Percentiles rank a stretch among this genome's conserved stretches.
phyloP scores from a whole-genome alignment of 768 basidiomycete species.

The Rhizopogon salebrosus region DNA sequence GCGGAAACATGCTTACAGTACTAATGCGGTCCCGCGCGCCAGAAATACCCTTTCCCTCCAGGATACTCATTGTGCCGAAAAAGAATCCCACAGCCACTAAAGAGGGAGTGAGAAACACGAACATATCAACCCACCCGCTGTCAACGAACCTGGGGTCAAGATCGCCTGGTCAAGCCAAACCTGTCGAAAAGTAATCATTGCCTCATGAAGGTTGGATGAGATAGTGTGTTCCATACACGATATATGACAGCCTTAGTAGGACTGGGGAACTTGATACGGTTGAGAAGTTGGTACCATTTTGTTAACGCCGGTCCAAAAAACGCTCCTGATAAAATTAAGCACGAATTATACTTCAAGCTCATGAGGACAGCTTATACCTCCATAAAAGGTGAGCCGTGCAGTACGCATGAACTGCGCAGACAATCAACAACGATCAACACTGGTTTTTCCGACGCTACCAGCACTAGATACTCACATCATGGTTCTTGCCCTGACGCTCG shows the following conservation, averaged over 20 bases:
- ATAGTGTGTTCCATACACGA: conserved; percentile 39
- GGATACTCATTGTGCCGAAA: conserved; percentile 71
- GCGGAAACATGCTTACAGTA: conserved; percentile 18
- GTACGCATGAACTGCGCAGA: conserved; percentile 50
- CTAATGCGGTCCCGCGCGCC: conserved; percentile 46
- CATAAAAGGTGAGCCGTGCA: conserved; percentile 64
- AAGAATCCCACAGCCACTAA: conserved; percentile 45
- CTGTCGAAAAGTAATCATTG: conserved; percentile 28
- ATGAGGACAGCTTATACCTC: conserved; percentile 40
- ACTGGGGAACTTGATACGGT: conserved; percentile 61
- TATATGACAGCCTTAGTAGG: conserved; percentile 56
- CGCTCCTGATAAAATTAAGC: conserved; percentile 33
- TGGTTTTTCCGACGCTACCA: not conserved
- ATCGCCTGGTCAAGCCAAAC: conserved; percentile 80
- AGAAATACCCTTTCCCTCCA: conserved; percentile 66
- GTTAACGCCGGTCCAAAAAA: conserved; percentile 81
- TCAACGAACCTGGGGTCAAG: conserved; percentile 57
- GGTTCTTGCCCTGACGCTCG: conserved; percentile 63
- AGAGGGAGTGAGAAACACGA: conserved; percentile 3
- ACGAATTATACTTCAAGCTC: not conserved
- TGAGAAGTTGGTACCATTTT: conserved; percentile 74
- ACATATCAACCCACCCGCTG: not conserved
- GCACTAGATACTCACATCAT: conserved; percentile 55
- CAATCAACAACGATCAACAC: not conserved
- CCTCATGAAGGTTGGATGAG: not conserved